phyloP scores from a whole-genome alignment of 495 filamentous ascomycete genomes.

The Mytilinidion resinicola region DNA sequence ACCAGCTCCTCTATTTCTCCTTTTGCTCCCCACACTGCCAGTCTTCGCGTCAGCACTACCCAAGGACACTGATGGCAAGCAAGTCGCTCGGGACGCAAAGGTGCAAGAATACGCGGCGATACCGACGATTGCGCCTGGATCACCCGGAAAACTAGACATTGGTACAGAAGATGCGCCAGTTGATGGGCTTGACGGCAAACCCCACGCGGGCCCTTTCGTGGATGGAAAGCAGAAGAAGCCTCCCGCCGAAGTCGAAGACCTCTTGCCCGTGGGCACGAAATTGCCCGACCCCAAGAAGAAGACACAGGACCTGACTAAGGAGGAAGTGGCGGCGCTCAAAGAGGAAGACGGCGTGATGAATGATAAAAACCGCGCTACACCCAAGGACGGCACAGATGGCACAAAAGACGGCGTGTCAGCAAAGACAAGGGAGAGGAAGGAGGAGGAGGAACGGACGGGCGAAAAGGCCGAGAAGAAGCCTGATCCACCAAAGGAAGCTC shows the following conservation, averaged over 20 bases:
- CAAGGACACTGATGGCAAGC: conserved; percentile 14
- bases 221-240: conserved; percentile 36
- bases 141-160: conserved; percentile 37
- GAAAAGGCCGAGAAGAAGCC: conserved; percentile 65
- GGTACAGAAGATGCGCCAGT: conserved; percentile 87
- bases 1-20: conserved; percentile 41
- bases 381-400: conserved; percentile 79
- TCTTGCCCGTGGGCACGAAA: conserved; percentile 16
- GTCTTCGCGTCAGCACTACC: conserved; percentile 29
- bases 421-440: conserved; percentile 66
- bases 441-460: conserved; percentile 52
- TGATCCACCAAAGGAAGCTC: conserved; percentile 75
- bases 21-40: conserved; percentile 37
- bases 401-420: conserved; percentile 81
- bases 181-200: conserved; percentile 92
- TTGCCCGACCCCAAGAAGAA: conserved; percentile 31
- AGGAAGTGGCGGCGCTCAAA: conserved; percentile 11
- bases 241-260: conserved; percentile 45
- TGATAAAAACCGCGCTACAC: conserved; percentile 62
- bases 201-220: conserved; percentile 71
- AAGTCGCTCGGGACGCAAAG: conserved; percentile 20
- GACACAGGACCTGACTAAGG: conserved; percentile 16
- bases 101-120: conserved; percentile 9
- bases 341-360: conserved; percentile 89
- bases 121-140: conserved; percentile 21